Conservation (phyloP, 1,139 yeast genomes). For the Protomyces pachydermus region DNA sequence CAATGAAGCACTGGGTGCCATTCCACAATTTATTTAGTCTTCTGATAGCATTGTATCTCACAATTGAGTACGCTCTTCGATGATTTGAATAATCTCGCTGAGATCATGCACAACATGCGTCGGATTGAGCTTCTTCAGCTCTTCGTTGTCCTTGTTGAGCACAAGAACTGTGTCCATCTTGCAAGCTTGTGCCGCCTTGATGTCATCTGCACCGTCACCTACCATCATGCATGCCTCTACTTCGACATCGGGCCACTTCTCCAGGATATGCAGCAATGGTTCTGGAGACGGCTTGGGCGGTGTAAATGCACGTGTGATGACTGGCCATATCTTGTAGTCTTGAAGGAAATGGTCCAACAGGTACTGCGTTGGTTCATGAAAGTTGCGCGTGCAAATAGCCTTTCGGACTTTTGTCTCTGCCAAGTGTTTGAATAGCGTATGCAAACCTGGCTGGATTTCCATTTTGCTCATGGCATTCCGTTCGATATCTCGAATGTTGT, state of each 20-base stretch:
- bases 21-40: neutral
- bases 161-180: slow-evolving; percentile 55
- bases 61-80: neutral
- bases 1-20: slow-evolving; percentile 8
- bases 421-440: slow-evolving; percentile 40
- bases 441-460: slow-evolving; percentile 48
- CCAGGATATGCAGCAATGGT: slow-evolving; percentile 53
- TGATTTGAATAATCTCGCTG: slow-evolving; percentile 12
- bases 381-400: slow-evolving; percentile 59
- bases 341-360: slow-evolving; percentile 46
- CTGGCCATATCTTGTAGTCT: slow-evolving; percentile 46
- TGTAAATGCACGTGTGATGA: slow-evolving; percentile 54
- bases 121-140: neutral
- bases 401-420: slow-evolving; percentile 42
- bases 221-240: slow-evolving; percentile 56
- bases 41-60: neutral
- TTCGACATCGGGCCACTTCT: slow-evolving; percentile 42
- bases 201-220: slow-evolving; percentile 64
- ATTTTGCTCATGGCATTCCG: slow-evolving; percentile 54
- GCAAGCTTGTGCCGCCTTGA: slow-evolving; percentile 55
- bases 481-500: slow-evolving; percentile 49
- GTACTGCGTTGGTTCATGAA: slow-evolving; percentile 44
- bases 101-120: slow-evolving; percentile 14
- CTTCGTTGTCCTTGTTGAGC: slow-evolving; percentile 10
- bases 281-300: slow-evolving; percentile 65